phyloP scores from a whole-genome alignment of 441 rosid genomes.

The Populus tomentosa region DNA sequence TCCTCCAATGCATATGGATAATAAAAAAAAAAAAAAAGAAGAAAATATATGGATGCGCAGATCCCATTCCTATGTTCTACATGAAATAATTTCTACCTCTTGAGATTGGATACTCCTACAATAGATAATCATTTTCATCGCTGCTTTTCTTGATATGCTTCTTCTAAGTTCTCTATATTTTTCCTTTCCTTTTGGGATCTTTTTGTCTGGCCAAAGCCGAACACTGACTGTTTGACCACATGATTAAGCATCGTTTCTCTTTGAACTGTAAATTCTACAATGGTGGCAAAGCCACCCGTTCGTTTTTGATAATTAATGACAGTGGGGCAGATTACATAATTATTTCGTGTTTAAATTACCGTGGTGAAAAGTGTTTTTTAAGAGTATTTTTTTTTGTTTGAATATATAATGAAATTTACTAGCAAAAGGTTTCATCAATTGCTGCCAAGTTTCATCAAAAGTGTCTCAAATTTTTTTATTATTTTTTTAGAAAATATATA shows the following conservation, averaged over 20 bases:
- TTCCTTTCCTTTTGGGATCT: neutral
- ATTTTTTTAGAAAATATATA: too few relatives aligned
- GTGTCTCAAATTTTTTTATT: too few relatives aligned
- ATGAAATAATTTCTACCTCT: neutral
- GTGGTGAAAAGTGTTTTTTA: too few relatives aligned
- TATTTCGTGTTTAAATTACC: neutral
- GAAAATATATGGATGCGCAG: too few relatives aligned
- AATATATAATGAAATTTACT: too few relatives aligned
- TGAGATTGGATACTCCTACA: constrained; percentile 2
- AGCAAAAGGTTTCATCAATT: neutral
- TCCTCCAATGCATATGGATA: too few relatives aligned
- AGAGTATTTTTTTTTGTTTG: too few relatives aligned
- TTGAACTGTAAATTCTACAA: neutral
- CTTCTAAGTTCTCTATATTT: neutral
- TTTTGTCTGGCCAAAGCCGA: constrained; percentile 21
- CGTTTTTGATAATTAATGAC: neutral
- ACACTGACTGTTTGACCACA: constrained; percentile 17
- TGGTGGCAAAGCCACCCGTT: neutral
- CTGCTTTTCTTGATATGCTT: neutral
- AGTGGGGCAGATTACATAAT: neutral
- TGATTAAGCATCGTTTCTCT: neutral
- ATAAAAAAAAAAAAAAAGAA: too few relatives aligned
- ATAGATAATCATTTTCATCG: neutral
- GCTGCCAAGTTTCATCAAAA: neutral
- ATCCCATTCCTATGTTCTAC: too few relatives aligned